Evolutionary conservation across 495 filamentous ascomycete species (phyloP), one percentile per base, ranked within the genome.

Genomic region (Cetradonia linearis): DNA sequence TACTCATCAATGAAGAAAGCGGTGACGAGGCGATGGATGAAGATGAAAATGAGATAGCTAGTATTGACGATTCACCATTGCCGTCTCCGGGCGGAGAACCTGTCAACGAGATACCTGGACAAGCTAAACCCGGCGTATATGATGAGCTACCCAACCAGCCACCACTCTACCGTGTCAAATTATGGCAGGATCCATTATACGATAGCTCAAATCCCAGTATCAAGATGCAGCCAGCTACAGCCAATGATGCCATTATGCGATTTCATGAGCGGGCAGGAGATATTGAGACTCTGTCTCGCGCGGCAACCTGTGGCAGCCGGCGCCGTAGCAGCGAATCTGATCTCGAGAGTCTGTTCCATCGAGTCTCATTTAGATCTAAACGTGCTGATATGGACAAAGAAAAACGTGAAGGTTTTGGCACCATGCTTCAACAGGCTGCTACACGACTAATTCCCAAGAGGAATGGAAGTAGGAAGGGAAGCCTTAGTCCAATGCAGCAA

Each of bases 271-370:
- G 73, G 10, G 74, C 74, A 6, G 67, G 55, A 28, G 75, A 80
- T 42, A 58, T 75, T 33, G 78, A 81, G 46, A 76, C 72, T 13
- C 63, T 70, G 34, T 90, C 87, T 5, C 77, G 84, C 47, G 77
- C 80, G 28, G 87, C 86, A 27, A 91, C 87, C 3, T 87, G 86
- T 83, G 86, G 86, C 13, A 87, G 84, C 10, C 77, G 82, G 18
- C 78, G 81, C 30, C 71, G 81, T 54, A 54, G 30, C 27, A 86
- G 82, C 65, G 73, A 86, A 40, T 68, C 78, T 2, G 86, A 89
- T 55, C 71, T 81, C 53, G 79, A 85, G 40, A 81, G 77, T 49
- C 77, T 85, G 38, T 76, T 89, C 49, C 86, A 83, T 61, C 82
- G 82, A 55, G 67, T 87, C 20, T 80, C 80, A 1, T 72, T 88